Percentiles rank a stretch among this genome's conserved stretches.
Evolutionary conservation across 352 stramenopile species (phyloP).

Genomic region (Globisporangium parvum): DNA sequence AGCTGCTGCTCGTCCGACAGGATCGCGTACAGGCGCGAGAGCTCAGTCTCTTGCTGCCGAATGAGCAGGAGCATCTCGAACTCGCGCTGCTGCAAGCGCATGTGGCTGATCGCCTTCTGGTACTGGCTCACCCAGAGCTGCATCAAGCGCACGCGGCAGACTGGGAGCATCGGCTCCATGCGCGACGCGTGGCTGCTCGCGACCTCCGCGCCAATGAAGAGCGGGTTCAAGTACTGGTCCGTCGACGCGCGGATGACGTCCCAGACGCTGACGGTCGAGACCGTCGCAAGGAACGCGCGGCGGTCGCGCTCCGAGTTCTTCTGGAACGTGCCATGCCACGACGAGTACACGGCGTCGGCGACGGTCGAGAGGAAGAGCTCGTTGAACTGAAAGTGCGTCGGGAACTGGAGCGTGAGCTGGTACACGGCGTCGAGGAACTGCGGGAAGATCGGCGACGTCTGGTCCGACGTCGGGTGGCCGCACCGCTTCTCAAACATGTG

Average conservation of each 20-base stretch:
- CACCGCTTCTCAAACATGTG: slow-evolving; percentile 85
- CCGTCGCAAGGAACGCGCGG: slow-evolving; percentile 47
- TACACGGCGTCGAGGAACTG: slow-evolving; percentile 98
- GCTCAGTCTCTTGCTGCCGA: slow-evolving; percentile 70
- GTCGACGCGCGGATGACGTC: slow-evolving; percentile 79
- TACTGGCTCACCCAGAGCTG: slow-evolving; percentile 84
- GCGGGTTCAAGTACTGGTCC: slow-evolving; percentile 76
- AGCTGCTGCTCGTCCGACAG: slow-evolving; percentile 57
- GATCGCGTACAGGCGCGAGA: slow-evolving; percentile 58
- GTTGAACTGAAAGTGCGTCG: slow-evolving; percentile 98
- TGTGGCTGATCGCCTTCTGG: slow-evolving; percentile 85
- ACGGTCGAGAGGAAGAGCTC: slow-evolving; percentile 90
- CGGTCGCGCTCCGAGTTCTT: slow-evolving; percentile 84
- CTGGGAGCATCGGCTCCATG: slow-evolving; percentile 71
- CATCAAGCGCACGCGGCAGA: slow-evolving; percentile 84
- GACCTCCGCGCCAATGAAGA: slow-evolving; percentile 52
- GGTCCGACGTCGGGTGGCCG: slow-evolving; percentile 78
- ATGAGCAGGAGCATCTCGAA: slow-evolving; percentile 82
- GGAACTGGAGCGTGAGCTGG: slow-evolving; percentile 96
- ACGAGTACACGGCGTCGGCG: slow-evolving; percentile 96
- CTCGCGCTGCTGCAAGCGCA: slow-evolving; percentile 81
- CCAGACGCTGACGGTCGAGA: slow-evolving; percentile 79
- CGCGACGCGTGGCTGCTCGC: slow-evolving; percentile 8
- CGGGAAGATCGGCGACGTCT: slow-evolving; percentile 97
- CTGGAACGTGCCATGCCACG: slow-evolving; percentile 92